A percentile compares a stretch with the other conserved stretches of the same genome.
phyloP scores from a whole-genome alignment of 208 protist genomes.

The Trypanosoma brucei region DNA sequence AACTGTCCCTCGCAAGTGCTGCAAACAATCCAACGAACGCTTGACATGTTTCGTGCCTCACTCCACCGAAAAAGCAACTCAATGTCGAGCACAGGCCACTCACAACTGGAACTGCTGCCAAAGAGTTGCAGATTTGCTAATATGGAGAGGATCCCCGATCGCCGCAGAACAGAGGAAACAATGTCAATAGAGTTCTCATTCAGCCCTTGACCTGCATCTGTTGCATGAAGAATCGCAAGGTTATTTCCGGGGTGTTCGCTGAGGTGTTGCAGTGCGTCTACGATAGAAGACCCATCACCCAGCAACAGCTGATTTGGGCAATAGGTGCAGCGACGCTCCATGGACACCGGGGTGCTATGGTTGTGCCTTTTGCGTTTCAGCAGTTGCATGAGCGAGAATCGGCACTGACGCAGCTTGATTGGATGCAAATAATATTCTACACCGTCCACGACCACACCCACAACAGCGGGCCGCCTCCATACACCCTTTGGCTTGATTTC shows the following conservation, averaged over 20 bases:
- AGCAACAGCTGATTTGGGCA: conserved; percentile 58
- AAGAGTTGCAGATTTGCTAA: conserved; percentile 50
- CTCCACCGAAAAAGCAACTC: conserved; percentile 64
- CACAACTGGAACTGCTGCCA: conserved; percentile 14
- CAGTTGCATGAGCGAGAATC: conserved; percentile 55
- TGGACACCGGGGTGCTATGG: not conserved
- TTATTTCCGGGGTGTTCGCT: conserved; percentile 36
- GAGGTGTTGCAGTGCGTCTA: conserved; percentile 31
- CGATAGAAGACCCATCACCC: conserved; percentile 25
- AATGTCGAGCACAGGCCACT: conserved; percentile 44
- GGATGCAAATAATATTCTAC: conserved; percentile 34
- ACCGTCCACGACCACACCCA: conserved; percentile 50
- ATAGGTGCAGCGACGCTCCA: conserved; percentile 18
- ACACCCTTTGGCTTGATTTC: conserved; percentile 77
- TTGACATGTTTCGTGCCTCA: conserved; percentile 19
- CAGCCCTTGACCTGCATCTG: not conserved
- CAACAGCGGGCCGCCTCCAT: conserved; percentile 48
- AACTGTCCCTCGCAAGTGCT: not conserved
- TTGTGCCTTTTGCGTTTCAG: conserved; percentile 23
- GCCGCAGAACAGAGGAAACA: conserved; percentile 46
- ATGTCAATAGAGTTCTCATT: conserved; percentile 14
- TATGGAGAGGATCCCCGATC: conserved; percentile 27
- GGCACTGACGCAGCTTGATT: conserved; percentile 48
- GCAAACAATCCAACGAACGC: conserved; percentile 42
- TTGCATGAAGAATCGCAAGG: conserved; percentile 14